These are phyloP conservation scores for Holtermanniella nyarrowii DNA, from an alignment of 768 basidiomycete genomes.

Conservation along the genomic window DNA sequence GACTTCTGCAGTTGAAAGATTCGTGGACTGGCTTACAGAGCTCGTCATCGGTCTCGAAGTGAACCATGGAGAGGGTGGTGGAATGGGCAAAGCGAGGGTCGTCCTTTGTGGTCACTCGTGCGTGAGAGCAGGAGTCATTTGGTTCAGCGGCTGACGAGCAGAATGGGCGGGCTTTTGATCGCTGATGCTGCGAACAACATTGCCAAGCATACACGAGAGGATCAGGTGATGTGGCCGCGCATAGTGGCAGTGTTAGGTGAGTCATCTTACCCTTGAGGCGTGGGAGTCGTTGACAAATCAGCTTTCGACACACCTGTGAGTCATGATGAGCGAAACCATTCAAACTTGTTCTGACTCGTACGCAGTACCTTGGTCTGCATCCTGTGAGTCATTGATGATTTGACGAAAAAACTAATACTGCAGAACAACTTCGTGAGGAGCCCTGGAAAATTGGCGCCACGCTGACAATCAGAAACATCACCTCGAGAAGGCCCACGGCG, in stretches of 20 bases:
- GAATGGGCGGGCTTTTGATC: slow-evolving; percentile 86
- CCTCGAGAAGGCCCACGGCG: slow-evolving; percentile 36
- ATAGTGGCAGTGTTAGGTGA: slow-evolving; percentile 53
- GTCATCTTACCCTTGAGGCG: background rate
- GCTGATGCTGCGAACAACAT: slow-evolving; percentile 75
- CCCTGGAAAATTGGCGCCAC: background rate
- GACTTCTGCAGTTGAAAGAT: slow-evolving; percentile 70
- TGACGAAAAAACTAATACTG: background rate
- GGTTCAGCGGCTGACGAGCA: slow-evolving; percentile 34
- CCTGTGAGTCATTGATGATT: slow-evolving; percentile 43
- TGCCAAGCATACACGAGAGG: slow-evolving; percentile 54
- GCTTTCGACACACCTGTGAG: slow-evolving; percentile 86
- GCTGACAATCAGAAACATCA: slow-evolving; percentile 51
- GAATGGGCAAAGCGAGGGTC: slow-evolving; percentile 51
- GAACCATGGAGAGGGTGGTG: slow-evolving; percentile 58
- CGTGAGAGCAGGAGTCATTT: no score
- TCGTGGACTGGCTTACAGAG: slow-evolving; percentile 88
- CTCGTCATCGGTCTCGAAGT: slow-evolving; percentile 76
- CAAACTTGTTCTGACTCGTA: slow-evolving; percentile 4
- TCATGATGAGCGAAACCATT: slow-evolving; percentile 4
- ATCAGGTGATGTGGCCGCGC: slow-evolving; percentile 71
- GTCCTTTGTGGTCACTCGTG: slow-evolving; percentile 71
- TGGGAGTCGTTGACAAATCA: background rate
- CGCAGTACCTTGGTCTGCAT: slow-evolving; percentile 75
- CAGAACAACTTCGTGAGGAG: slow-evolving; percentile 29